Percentiles rank a stretch among this genome's conserved stretches.
Conservation (phyloP, 495 filamentous ascomycete genomes). For the Aspergillus sparsus region DNA sequence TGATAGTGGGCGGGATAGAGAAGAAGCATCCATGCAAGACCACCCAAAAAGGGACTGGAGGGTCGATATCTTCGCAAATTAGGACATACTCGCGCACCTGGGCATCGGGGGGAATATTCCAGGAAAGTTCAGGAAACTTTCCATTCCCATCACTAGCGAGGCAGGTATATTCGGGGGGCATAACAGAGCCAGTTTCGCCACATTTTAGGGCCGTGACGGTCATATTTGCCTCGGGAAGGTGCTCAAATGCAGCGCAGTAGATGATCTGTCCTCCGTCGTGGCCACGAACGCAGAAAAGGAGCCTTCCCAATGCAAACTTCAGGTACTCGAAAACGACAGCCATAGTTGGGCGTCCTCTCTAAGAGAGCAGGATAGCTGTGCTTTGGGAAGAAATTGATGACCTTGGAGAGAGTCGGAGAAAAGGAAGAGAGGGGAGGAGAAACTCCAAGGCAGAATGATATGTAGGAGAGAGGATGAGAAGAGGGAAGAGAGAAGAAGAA, state of each 20-base stretch:
- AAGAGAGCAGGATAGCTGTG: not conserved
- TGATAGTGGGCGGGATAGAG: slow-evolving; percentile 40
- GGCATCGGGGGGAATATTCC: slow-evolving; percentile 30
- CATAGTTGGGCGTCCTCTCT: slow-evolving; percentile 7
- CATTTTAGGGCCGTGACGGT: slow-evolving; percentile 42
- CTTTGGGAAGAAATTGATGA: not conserved
- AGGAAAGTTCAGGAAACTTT: slow-evolving; percentile 44
- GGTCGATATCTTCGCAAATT: slow-evolving; percentile 53
- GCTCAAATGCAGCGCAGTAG: slow-evolving; percentile 28
- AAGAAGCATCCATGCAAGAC: slow-evolving; percentile 51
- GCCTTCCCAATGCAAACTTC: slow-evolving; percentile 24
- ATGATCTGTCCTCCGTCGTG: slow-evolving; percentile 35
- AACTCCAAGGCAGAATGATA: not conserved
- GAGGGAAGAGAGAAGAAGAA: slow-evolving; percentile 9
- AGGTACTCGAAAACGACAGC: slow-evolving; percentile 26
- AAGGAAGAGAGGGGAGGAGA: slow-evolving; percentile 4
- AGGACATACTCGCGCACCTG: slow-evolving; percentile 51
- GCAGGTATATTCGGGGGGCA: slow-evolving; percentile 41
- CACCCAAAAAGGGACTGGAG: slow-evolving; percentile 45
- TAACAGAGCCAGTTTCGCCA: slow-evolving; percentile 37
- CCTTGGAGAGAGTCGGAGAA: not conserved
- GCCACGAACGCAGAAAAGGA: slow-evolving; percentile 31
- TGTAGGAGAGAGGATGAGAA: not conserved
- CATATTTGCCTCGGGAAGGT: slow-evolving; percentile 41
- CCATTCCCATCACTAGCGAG: slow-evolving; percentile 37